phyloP scores from a whole-genome alignment of 1,284 basidiomycete genomes.

The Austroboletus olivaceoglutinosus region DNA sequence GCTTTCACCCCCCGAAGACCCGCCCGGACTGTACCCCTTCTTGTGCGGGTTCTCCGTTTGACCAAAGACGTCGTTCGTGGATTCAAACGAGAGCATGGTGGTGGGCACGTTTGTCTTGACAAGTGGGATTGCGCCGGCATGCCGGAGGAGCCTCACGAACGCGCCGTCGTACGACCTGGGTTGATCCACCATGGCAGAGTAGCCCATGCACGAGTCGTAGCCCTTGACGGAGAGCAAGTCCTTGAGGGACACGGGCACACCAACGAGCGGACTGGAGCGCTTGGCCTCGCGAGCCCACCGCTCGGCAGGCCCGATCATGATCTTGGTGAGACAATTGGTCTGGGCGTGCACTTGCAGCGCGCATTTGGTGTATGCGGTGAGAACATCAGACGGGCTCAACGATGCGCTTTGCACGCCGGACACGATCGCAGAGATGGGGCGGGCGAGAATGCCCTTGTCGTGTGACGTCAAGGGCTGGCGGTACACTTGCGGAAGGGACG shows the following conservation, averaged over 20 bases:
- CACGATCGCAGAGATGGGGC: constrained; percentile 47
- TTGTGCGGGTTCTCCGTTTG: constrained; percentile 70
- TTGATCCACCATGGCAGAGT: constrained; percentile 56
- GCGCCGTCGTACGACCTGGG: constrained; percentile 55
- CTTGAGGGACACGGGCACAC: constrained; percentile 69
- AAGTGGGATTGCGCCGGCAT: constrained; percentile 73
- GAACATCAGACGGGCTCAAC: constrained; percentile 46
- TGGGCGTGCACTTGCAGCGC: constrained; percentile 52
- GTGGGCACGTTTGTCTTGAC: constrained; percentile 79
- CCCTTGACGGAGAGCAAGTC: constrained; percentile 66
- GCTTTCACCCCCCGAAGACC: constrained; percentile 73
- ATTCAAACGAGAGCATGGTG: constrained; percentile 76
- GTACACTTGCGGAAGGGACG: constrained; percentile 28
- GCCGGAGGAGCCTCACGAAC: constrained; percentile 67
- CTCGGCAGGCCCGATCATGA: constrained; percentile 56
- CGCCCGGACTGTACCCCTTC: constrained; percentile 60
- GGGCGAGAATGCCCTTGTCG: constrained; percentile 31
- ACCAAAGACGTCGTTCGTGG: constrained; percentile 74
- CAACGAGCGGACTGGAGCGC: constrained; percentile 53
- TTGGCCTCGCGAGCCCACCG: constrained; percentile 39
- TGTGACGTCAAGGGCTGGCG: constrained; percentile 24
- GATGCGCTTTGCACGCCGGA: constrained; percentile 39
- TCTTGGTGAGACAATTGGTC: constrained; percentile 65
- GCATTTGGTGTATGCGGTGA: constrained; percentile 57
- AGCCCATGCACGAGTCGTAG: constrained; percentile 74